These are phyloP conservation scores for Leishmania mexicana DNA, from an alignment of 208 protist species.

Conservation along the genomic window DNA sequence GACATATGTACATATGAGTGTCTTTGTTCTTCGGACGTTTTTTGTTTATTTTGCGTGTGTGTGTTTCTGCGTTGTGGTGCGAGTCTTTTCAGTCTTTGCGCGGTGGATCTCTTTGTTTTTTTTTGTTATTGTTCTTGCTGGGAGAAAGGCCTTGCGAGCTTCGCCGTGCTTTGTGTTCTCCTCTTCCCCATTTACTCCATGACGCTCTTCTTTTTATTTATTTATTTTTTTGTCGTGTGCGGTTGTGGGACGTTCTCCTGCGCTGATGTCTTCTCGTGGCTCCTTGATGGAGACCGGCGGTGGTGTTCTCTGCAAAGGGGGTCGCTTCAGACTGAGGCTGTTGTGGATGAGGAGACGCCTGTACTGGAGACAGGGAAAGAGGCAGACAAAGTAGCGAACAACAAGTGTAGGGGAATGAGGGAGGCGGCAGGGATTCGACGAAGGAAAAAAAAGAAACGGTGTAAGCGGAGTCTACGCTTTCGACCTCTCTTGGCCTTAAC, in stretches of 20 bases:
- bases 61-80: not conserved
- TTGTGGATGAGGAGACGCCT: not conserved
- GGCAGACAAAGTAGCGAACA: not conserved
- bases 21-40: not conserved
- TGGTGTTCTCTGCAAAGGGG: not conserved
- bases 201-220: not conserved
- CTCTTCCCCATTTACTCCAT: not conserved
- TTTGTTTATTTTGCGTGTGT: not conserved
- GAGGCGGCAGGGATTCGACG: not conserved
- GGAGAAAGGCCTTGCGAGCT: not conserved
- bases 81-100: not conserved
- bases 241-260: not conserved
- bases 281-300: not conserved
- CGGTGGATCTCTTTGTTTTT: not conserved
- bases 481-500: too few species aligned
- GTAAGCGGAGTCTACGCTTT: not conserved
- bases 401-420: not conserved
- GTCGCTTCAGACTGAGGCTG: not conserved
- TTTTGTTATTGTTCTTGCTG: too few species aligned
- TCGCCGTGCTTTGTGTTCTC: not conserved
- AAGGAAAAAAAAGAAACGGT: too few species aligned
- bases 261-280: not conserved
- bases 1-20: not conserved
- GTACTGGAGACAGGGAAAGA: not conserved
- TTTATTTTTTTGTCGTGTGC: not conserved